These are phyloP conservation scores for Erucastrum elatum DNA, from an alignment of 345 rosid genomes.

Conservation along the genomic window DNA sequence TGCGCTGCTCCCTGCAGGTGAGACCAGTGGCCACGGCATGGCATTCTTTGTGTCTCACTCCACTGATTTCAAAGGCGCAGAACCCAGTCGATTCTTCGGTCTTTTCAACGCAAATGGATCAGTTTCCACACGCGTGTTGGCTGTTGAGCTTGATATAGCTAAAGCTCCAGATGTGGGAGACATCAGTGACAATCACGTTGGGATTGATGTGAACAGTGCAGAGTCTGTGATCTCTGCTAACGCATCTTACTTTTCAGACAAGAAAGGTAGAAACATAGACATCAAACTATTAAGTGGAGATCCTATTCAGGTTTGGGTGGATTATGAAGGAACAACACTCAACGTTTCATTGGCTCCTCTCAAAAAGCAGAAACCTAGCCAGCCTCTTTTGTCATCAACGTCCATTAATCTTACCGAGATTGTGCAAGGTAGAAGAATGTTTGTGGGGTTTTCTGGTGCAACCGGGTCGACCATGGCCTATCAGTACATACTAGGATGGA, in stretches of 20 bases:
- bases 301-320: constrained; percentile 65
- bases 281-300: constrained; percentile 44
- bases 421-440: constrained; percentile 44
- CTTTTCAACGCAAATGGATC: constrained; percentile 47
- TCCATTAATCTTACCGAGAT: constrained; percentile 44
- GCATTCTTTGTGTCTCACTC: constrained; percentile 45
- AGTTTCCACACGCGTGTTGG: constrained; percentile 48
- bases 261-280: constrained; percentile 26
- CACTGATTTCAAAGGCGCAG: constrained; percentile 12
- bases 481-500: constrained; percentile 69
- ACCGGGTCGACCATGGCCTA: constrained; percentile 42
- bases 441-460: constrained; percentile 63
- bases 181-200: constrained; percentile 56
- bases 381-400: constrained; percentile 53
- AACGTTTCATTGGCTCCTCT: constrained; percentile 54
- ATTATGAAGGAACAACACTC: constrained; percentile 49
- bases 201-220: constrained; percentile 56
- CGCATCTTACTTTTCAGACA: constrained; percentile 45
- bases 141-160: constrained; percentile 60
- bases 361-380: constrained; percentile 36
- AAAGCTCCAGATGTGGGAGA: constrained; percentile 44
- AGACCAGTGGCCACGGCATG: constrained; percentile 50
- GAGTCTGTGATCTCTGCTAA: constrained; percentile 35
- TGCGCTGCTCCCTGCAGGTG: constrained; percentile 38
- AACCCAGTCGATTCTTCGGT: constrained; percentile 44